A percentile compares a stretch with the other conserved stretches of the same genome.
Conservation (phyloP, 305 asterid genomes). For the Nicotiana rustica region DNA sequence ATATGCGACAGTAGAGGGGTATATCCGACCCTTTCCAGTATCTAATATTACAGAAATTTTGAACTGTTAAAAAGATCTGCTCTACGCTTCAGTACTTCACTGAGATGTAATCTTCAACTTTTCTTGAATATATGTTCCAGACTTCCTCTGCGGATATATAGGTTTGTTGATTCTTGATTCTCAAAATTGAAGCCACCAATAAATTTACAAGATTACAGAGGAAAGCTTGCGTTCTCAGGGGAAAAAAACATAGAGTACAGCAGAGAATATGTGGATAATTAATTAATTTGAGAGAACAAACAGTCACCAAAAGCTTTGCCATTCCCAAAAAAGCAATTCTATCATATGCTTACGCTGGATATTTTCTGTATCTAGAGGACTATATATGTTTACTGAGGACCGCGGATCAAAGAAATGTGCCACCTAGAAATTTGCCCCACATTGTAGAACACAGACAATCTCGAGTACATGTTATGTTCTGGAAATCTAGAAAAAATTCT, state of each 20-base stretch:
- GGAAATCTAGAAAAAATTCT: background rate
- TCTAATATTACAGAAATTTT: background rate
- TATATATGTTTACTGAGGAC: background rate
- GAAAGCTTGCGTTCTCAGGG: background rate
- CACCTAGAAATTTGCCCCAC: background rate
- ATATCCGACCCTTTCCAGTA: no score
- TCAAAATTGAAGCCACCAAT: conserved; percentile 8
- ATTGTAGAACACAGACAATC: background rate
- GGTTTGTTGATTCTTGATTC: background rate
- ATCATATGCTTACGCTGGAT: background rate
- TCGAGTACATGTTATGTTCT: background rate
- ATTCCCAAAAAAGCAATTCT: background rate
- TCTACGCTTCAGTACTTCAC: background rate
- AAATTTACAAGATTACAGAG: conserved; percentile 7
- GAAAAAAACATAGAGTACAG: background rate
- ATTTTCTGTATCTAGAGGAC: background rate
- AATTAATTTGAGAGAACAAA: background rate
- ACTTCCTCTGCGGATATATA: background rate
- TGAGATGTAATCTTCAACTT: background rate
- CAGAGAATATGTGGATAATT: background rate
- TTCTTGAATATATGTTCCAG: conserved; percentile 8
- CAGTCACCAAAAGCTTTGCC: background rate
- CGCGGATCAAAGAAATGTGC: background rate
- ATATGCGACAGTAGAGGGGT: no score
- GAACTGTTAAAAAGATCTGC: background rate